Evolutionary conservation across 2,329 filamentous ascomycete species (phyloP).

Genomic region (Aspergillus glaucus): DNA sequence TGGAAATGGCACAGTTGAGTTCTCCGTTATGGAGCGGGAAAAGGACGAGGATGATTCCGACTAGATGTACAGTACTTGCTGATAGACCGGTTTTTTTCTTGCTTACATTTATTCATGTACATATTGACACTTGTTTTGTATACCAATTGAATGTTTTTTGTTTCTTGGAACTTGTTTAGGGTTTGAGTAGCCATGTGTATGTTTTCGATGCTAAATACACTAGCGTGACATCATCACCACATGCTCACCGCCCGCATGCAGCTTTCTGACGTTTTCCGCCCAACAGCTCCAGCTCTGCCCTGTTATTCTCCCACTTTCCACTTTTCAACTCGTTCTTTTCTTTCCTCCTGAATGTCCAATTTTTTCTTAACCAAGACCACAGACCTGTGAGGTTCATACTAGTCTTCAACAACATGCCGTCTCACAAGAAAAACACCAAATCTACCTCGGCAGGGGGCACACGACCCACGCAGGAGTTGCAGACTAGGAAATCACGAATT

Average conservation of each 20-base stretch:
- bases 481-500: conserved; percentile 11
- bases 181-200: no score
- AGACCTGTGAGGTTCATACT: not conserved
- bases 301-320: not conserved
- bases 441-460: conserved; percentile 5
- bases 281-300: conserved; percentile 2
- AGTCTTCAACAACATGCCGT: conserved; percentile 8
- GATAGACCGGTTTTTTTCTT: conserved; percentile 1
- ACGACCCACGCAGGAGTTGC: not conserved
- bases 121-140: not conserved
- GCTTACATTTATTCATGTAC: conserved; percentile 1
- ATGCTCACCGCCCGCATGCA: conserved; percentile 23
- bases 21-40: conserved; percentile 37
- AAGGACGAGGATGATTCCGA: conserved; percentile 27
- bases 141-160: not conserved
- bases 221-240: conserved; percentile 31
- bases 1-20: conserved; percentile 43
- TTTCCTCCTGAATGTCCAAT: not conserved
- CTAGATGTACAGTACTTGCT: conserved; percentile 1
- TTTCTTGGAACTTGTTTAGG: no score
- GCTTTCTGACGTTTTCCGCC: conserved; percentile 4
- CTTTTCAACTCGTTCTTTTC: not conserved
- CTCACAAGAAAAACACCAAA: conserved; percentile 17
- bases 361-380: not conserved
- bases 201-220: no score